Percentiles rank a stretch among this genome's conserved stretches.
Evolutionary conservation across 1,284 basidiomycete species (phyloP).

Genomic region (Vanrija humicola): DNA sequence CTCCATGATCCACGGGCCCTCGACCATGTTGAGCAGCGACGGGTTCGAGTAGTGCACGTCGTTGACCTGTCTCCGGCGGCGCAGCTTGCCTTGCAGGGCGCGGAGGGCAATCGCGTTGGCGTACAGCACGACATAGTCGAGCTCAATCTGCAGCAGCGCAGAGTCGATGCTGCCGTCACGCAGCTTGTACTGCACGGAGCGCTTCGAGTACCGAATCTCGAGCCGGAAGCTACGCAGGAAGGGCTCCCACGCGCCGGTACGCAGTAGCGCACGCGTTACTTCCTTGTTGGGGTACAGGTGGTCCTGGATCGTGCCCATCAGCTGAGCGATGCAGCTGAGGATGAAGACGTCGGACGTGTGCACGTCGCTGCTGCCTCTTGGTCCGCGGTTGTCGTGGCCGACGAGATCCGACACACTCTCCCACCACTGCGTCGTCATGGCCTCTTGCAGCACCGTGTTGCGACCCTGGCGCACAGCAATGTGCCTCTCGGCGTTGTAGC

Average conservation of each 20-base stretch:
- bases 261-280: constrained; percentile 7
- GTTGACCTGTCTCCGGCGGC: constrained; percentile 1
- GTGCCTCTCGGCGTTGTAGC: constrained; percentile 12
- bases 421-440: constrained; percentile 18
- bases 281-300: constrained; percentile 12
- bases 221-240: constrained; percentile 8
- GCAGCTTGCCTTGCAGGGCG: constrained; percentile 13
- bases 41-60: constrained; percentile 11
- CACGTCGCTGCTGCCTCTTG: not conserved
- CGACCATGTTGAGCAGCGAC: constrained; percentile 13
- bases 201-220: constrained; percentile 10
- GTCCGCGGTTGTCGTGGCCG: not conserved
- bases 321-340: constrained; percentile 2
- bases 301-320: constrained; percentile 12
- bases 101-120: constrained; percentile 11
- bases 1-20: constrained; percentile 17
- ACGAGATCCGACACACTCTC: constrained; percentile 7
- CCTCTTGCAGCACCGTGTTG: constrained; percentile 12
- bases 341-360: constrained; percentile 8
- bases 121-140: constrained; percentile 15
- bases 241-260: constrained; percentile 11
- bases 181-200: constrained; percentile 5
- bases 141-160: constrained; percentile 9
- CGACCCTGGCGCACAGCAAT: constrained; percentile 13
- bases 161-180: constrained; percentile 8